phyloP scores from a whole-genome alignment of 2,329 filamentous ascomycete species.

The Fusarium protoensiforme region DNA sequence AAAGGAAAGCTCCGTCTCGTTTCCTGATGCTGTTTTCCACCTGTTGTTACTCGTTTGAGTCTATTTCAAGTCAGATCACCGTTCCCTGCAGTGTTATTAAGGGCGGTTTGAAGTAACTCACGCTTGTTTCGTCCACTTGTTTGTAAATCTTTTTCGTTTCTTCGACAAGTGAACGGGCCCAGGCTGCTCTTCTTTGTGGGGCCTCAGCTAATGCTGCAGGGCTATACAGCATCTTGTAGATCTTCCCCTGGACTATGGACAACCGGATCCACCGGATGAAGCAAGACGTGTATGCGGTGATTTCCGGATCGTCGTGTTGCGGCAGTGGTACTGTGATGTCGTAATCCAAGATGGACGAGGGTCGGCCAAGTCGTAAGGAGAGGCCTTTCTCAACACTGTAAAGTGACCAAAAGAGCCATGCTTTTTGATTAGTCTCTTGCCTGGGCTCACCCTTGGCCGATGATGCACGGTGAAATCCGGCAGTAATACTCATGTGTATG shows the following conservation, averaged over 20 bases:
- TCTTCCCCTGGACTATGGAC: not conserved
- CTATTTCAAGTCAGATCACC: not conserved
- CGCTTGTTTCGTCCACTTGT: not conserved
- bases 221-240: not conserved
- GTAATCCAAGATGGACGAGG: not conserved
- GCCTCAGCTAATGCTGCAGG: not conserved
- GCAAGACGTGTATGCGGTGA: not conserved
- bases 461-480: not conserved
- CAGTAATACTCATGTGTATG: not conserved
- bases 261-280: not conserved
- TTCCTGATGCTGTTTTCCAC: not conserved
- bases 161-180: not conserved
- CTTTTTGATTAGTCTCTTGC: not conserved
- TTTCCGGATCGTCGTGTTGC: not conserved
- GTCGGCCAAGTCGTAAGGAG: not conserved
- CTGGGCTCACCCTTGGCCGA: not conserved
- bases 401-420: not conserved
- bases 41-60: not conserved
- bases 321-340: not conserved
- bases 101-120: not conserved
- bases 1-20: not conserved
- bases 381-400: not conserved
- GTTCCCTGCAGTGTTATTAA: not conserved
- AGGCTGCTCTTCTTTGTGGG: not conserved
- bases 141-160: not conserved